Percentiles rank a stretch among this genome's conserved stretches.
These are phyloP conservation scores for Moringa oleifera DNA, from an alignment of 345 rosid species.

Conservation along the genomic window DNA sequence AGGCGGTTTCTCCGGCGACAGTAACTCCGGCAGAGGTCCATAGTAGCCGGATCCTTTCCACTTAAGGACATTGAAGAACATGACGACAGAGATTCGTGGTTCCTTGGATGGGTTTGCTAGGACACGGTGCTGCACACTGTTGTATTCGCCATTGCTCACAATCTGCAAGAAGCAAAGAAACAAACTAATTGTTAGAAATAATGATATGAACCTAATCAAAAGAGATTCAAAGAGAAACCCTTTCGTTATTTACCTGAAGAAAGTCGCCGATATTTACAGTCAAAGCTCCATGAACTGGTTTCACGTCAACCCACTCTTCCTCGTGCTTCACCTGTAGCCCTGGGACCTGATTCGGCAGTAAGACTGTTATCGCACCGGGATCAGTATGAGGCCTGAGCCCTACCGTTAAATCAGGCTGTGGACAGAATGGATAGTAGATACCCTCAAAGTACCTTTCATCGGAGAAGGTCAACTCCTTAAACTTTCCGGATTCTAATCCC, in stretches of 20 bases:
- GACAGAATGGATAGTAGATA: conserved; percentile 30
- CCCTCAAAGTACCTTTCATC: conserved; percentile 17
- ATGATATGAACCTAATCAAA: no score
- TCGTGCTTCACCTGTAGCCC: conserved; percentile 35
- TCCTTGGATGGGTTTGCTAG: conserved; percentile 23
- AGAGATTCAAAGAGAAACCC: no score
- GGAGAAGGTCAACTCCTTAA: conserved; percentile 21
- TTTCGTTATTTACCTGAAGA: conserved; percentile 26
- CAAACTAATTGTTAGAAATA: conserved; percentile 18
- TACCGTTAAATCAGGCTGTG: conserved; percentile 28
- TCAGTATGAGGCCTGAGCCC: conserved; percentile 30
- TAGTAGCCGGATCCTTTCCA: conserved; percentile 21
- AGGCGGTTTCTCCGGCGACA: conserved; percentile 25
- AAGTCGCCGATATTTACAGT: conserved; percentile 31
- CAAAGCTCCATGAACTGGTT: conserved; percentile 28
- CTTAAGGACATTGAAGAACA: conserved; percentile 20
- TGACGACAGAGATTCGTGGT: conserved; percentile 23
- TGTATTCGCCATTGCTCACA: conserved; percentile 30
- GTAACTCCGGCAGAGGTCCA: conserved; percentile 32
- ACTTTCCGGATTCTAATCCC: conserved; percentile 21
- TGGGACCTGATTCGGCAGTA: conserved; percentile 22
- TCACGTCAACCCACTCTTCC: conserved; percentile 28
- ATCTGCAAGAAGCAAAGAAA: conserved; percentile 12
- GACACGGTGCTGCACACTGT: conserved; percentile 32
- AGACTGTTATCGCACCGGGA: conserved; percentile 21